A percentile compares a stretch with the other conserved stretches of the same genome.
Conservation (phyloP, 768 basidiomycete species). For the Kwoniella botswanensis region DNA sequence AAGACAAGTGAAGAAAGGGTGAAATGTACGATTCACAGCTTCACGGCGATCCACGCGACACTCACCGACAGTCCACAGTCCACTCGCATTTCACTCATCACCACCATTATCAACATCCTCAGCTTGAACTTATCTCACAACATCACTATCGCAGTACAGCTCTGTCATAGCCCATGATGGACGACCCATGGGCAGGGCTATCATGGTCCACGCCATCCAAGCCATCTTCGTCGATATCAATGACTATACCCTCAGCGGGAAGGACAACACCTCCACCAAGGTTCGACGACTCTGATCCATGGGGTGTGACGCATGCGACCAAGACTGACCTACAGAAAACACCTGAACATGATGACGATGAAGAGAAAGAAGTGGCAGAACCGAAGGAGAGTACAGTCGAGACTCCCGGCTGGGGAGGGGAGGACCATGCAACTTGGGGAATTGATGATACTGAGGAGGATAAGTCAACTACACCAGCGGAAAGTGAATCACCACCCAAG, state of each 20-base stretch:
- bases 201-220: conserved; percentile 41
- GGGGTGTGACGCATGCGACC: conserved; percentile 32
- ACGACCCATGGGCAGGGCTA: conserved; percentile 51
- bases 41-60: too few species aligned
- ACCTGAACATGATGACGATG: not conserved
- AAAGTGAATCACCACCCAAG: not conserved
- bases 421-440: not conserved
- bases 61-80: too few species aligned
- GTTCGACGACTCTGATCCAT: conserved; percentile 44
- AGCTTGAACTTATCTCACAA: not conserved
- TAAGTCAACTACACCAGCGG: not conserved
- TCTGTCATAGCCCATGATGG: conserved; percentile 16
- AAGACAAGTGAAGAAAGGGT: too few species aligned
- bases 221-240: conserved; percentile 21
- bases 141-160: not conserved
- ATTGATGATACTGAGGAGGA: not conserved
- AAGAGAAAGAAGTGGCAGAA: not conserved
- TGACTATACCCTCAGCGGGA: conserved; percentile 4
- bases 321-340: not conserved
- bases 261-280: conserved; percentile 20
- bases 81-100: not conserved
- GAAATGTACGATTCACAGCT: too few species aligned
- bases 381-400: not conserved
- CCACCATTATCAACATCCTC: not conserved
- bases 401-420: conserved; percentile 8